Evolutionary conservation across 257 asterid species (phyloP).

Genomic region (Solanum sejunctum): DNA sequence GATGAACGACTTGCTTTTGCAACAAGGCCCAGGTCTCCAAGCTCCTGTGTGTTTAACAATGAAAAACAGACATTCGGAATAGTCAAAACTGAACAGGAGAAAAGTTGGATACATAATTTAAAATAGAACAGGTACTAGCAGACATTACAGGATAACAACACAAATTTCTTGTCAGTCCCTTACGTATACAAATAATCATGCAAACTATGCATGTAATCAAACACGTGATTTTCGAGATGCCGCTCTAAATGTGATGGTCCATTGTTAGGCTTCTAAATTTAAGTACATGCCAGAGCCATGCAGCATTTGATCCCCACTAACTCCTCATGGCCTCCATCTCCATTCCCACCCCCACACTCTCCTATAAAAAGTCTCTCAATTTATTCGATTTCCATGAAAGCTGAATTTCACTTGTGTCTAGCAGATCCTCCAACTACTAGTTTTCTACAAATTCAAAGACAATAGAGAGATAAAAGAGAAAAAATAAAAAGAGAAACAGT

Average conservation of each 20-base stretch:
- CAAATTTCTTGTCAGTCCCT: neutral
- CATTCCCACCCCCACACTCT: neutral
- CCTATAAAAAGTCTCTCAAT: neutral
- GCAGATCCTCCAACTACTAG: neutral
- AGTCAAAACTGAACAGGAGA: neutral
- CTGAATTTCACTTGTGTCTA: neutral
- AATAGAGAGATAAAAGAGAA: neutral
- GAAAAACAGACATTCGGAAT: neutral
- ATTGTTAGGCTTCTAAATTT: neutral
- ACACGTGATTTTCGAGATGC: neutral
- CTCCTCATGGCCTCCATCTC: neutral
- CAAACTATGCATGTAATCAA: neutral
- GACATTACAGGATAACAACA: neutral
- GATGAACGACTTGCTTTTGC: constrained; percentile 92
- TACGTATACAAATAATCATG: neutral
- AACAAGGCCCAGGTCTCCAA: constrained; percentile 92
- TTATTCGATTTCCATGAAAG: neutral
- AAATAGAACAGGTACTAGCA: neutral
- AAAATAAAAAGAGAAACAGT: neutral
- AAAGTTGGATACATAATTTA: neutral
- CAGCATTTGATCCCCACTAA: neutral
- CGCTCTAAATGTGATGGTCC: neutral
- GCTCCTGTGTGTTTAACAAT: constrained; percentile 33
- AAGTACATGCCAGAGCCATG: neutral
- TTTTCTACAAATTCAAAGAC: neutral